Evolutionary conservation across 1,139 yeast species (phyloP), one percentile per base, ranked within the genome.

Genomic region (Saccharomyces hybrid): DNA sequence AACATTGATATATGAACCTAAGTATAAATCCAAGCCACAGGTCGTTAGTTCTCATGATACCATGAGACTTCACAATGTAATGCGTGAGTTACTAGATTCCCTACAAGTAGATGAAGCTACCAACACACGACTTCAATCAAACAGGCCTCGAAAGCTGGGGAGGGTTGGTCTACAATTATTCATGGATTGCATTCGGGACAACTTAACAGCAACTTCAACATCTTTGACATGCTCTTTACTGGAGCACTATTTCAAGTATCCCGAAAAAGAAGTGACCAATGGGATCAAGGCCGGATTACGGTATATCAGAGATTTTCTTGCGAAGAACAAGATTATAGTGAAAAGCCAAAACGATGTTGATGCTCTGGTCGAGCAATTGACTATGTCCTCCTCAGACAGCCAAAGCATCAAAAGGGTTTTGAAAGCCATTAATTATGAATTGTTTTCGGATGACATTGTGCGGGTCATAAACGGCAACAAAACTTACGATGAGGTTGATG

Each of bases 401-500:
- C 44, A 16, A 16, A 38, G 44, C 25, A 53, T 63, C 5, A 60
- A 57, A 48, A 52, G 59, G 7, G 65, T 64, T 5, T 50, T 68
- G 48, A 46, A 53, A 23, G 54, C 56, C 20, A 51, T 67, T 20
- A 61, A 66, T n/a, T 68, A 67, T 53, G 56, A 61, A 14, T 58
- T 67, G 14, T 53, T 32, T 23, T 62, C 70, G 7, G 63, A 65
- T 50, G 70, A 66, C 47, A 59, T 60, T 25, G 68, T 68, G 1
- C 63, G 70, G 50, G 63, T 67, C 7, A 62, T 63, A 9, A 59
- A 64, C 49, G 70, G 71, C 9, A 58, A 57, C 8, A 62, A 58
- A 26, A 59, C 61, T 3, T 34, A 50, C 23, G 71, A 68, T 54
- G 64, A 64, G 28, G 50, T 68, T 6, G 68, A 66, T 8, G 52